These are phyloP conservation scores for Eucalyptus virginea DNA, from an alignment of 345 rosid genomes.

Conservation along the genomic window DNA sequence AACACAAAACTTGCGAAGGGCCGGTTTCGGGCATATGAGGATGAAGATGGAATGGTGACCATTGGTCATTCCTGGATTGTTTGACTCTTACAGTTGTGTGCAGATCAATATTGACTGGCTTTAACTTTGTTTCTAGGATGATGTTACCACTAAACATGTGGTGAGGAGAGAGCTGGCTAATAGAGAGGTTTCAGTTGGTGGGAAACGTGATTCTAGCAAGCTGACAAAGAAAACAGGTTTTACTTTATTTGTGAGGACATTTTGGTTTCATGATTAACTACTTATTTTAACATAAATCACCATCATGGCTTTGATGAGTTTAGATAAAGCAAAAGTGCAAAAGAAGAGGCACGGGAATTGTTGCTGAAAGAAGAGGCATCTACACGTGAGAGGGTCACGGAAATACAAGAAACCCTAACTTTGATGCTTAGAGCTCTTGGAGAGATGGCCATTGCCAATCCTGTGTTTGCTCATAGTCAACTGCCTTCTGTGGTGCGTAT, in stretches of 20 bases:
- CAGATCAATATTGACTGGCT: neutral
- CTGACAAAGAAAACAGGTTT: constrained; percentile 57
- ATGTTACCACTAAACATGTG: constrained; percentile 35
- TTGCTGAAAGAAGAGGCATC: constrained; percentile 88
- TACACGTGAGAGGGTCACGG: constrained; percentile 51
- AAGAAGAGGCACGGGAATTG: constrained; percentile 91
- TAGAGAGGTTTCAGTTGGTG: constrained; percentile 41
- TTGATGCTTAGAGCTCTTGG: constrained; percentile 76
- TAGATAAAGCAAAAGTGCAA: constrained; percentile 91
- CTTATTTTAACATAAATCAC: neutral
- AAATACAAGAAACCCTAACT: constrained; percentile 56
- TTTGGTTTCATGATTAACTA: neutral
- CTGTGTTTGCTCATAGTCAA: constrained; percentile 90
- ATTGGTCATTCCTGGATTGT: neutral
- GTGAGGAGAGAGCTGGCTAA: constrained; percentile 47
- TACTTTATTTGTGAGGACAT: neutral
- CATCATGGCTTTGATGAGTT: neutral
- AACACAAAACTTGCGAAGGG: constrained; percentile 56
- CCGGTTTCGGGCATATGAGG: constrained; percentile 37
- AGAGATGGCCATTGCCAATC: constrained; percentile 82
- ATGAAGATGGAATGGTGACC: constrained; percentile 25
- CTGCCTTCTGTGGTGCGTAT: constrained; percentile 78
- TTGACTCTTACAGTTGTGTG: neutral
- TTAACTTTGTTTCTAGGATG: constrained; percentile 20
- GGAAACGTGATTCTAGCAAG: constrained; percentile 63